phyloP scores from a whole-genome alignment of 148 eudicot genomes.

The Dysphania ambrosioides region DNA sequence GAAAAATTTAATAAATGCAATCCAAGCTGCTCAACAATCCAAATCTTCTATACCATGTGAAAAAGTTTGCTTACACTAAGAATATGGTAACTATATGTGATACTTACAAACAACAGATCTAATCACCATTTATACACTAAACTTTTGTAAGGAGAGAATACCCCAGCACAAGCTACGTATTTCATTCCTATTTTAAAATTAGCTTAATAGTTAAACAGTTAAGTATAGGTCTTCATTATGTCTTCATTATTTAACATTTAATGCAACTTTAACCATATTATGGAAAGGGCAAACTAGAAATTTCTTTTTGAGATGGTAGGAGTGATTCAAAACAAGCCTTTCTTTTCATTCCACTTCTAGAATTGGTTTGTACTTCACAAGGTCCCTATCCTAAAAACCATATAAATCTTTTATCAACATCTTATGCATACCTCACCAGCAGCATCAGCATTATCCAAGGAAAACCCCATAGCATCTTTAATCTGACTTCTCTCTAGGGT shows the following conservation, averaged over 20 bases:
- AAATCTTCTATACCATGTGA: neutral
- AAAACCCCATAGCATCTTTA: constrained; percentile 95
- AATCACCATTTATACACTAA: neutral
- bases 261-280: neutral
- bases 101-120: neutral
- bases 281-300: neutral
- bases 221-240: too few species aligned
- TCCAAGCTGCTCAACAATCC: neutral
- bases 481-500: constrained; percentile 92
- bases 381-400: neutral
- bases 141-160: neutral
- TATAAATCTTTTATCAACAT: too few species aligned
- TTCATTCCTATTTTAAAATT: neutral
- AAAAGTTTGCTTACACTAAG: neutral
- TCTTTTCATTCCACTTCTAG: neutral
- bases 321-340: neutral
- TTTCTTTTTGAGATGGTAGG: neutral
- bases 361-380: neutral
- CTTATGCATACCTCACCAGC: constrained; percentile 75
- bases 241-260: neutral
- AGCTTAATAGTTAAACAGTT: neutral
- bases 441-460: constrained; percentile 97
- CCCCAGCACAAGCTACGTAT: neutral
- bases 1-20: neutral
- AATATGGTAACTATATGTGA: neutral